Percentiles rank a stretch among this genome's conserved stretches.
These are phyloP conservation scores for Gamarada debralockiae DNA, from an alignment of 495 filamentous ascomycete genomes.

Conservation along the genomic window DNA sequence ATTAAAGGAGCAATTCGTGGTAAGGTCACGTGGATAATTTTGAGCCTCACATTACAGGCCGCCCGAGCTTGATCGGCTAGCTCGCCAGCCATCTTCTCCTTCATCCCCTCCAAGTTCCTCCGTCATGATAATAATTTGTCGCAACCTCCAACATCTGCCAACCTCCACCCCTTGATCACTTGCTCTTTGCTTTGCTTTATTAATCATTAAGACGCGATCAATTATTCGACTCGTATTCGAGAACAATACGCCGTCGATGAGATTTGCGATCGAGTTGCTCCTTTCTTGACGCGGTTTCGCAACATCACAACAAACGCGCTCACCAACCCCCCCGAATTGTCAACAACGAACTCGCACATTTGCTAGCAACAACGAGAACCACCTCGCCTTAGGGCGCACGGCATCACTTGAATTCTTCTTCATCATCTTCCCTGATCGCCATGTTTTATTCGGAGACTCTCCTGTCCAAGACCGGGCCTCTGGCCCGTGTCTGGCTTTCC, in stretches of 20 bases:
- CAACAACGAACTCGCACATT: slow-evolving; percentile 4
- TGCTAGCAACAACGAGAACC: slow-evolving; percentile 15
- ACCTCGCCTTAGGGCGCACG: slow-evolving; percentile 22
- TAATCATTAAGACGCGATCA: not conserved
- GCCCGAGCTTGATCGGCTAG: too few species aligned
- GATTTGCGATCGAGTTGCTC: slow-evolving; percentile 3
- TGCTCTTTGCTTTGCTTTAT: not conserved
- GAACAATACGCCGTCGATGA: not conserved
- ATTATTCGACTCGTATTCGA: slow-evolving; percentile 1
- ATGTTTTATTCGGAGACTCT: slow-evolving; percentile 99
- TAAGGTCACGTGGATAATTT: too few species aligned
- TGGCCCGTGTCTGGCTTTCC: slow-evolving; percentile 97
- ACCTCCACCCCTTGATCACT: too few species aligned
- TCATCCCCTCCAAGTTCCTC: too few species aligned
- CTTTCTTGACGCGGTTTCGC: slow-evolving; percentile 17
- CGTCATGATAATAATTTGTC: too few species aligned
- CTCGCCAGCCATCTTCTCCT: too few species aligned
- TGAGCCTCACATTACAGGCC: too few species aligned
- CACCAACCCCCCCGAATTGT: slow-evolving; percentile 26
- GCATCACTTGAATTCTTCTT: slow-evolving; percentile 14
- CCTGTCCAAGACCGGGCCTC: slow-evolving; percentile 90
- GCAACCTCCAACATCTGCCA: too few species aligned
- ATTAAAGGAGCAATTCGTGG: too few species aligned
- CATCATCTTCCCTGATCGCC: not conserved
- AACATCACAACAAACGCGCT: slow-evolving; percentile 34